Evolutionary conservation across 2,329 filamentous ascomycete species (phyloP).

Genomic region (Ceratocystis papillata): DNA sequence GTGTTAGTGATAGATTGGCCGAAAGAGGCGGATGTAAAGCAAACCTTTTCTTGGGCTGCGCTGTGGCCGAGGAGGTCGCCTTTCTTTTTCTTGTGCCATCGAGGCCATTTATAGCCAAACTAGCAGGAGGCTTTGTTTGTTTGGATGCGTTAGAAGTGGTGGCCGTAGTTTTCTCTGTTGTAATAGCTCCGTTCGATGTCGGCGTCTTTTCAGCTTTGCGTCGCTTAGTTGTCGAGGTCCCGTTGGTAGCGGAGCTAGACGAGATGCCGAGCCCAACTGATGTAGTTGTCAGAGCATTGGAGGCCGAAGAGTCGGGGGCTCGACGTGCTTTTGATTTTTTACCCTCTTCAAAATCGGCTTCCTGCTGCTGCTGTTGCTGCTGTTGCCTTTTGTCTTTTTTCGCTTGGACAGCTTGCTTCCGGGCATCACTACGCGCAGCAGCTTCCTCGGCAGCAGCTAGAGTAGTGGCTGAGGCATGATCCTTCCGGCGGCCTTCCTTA

Average conservation of each 20-base stretch:
- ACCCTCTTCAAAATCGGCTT: conserved; percentile 35
- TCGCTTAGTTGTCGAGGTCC: conserved; percentile 55
- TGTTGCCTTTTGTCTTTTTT: conserved; percentile 61
- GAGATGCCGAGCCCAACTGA: conserved; percentile 56
- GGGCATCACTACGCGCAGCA: conserved; percentile 69
- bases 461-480: conserved; percentile 67
- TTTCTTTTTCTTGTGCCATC: conserved; percentile 64
- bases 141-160: conserved; percentile 36
- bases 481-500: conserved; percentile 64
- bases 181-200: conserved; percentile 4
- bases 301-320: conserved; percentile 37
- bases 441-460: conserved; percentile 72
- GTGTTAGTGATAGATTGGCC: background rate
- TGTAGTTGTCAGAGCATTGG: conserved; percentile 38
- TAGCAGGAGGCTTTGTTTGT: conserved; percentile 48
- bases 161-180: conserved; percentile 35
- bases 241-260: conserved; percentile 31
- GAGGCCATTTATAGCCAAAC: conserved; percentile 57
- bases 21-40: conserved; percentile 27
- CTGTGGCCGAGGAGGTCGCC: conserved; percentile 53
- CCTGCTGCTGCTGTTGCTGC: conserved; percentile 38
- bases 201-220: conserved; percentile 63
- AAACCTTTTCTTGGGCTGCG: conserved; percentile 70
- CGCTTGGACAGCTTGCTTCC: conserved; percentile 69
- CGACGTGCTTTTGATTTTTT: conserved; percentile 49